These are phyloP conservation scores for Candida quercuum DNA, from an alignment of 805 yeast species.

Conservation along the genomic window DNA sequence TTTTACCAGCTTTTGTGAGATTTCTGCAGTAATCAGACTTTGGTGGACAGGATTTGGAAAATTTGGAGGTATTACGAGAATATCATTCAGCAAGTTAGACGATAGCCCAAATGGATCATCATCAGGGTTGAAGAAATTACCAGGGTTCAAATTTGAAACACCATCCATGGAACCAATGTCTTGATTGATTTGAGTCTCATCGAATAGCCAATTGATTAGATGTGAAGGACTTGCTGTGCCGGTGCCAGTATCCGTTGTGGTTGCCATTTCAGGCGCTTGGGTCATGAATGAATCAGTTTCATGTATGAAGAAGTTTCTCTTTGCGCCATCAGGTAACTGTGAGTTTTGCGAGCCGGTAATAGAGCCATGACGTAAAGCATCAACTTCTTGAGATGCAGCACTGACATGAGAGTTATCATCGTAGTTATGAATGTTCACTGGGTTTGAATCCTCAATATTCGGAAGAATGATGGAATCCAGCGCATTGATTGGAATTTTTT, in stretches of 20 bases:
- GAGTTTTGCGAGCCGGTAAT: conserved; percentile 1
- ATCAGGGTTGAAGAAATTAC: conserved; percentile 24
- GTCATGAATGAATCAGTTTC: conserved; percentile 5
- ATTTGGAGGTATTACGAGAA: conserved; percentile 25
- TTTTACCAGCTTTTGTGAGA: conserved; percentile 10
- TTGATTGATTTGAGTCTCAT: conserved; percentile 15
- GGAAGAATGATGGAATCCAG: conserved; percentile 24
- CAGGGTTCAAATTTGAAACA: conserved; percentile 15
- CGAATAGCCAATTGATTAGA: conserved; percentile 24
- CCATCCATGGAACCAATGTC: conserved; percentile 9
- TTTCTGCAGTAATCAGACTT: conserved; percentile 21
- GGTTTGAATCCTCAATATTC: conserved; percentile 17
- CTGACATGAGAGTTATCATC: conserved; percentile 18
- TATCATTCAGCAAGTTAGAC: conserved; percentile 21
- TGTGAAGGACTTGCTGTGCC: conserved; percentile 16
- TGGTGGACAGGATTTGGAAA: conserved; percentile 26
- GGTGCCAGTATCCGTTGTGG: not conserved
- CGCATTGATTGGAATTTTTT: conserved; percentile 20
- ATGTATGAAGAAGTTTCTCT: not conserved
- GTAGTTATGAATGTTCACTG: conserved; percentile 19
- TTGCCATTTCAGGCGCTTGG: not conserved
- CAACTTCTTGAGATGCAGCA: conserved; percentile 26
- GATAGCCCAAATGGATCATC: conserved; percentile 27
- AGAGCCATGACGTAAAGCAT: conserved; percentile 14
- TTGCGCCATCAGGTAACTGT: not conserved